A percentile compares a stretch with the other conserved stretches of the same genome.
phyloP scores from a whole-genome alignment of 805 yeast species.

The Kodamaea leandrae region DNA sequence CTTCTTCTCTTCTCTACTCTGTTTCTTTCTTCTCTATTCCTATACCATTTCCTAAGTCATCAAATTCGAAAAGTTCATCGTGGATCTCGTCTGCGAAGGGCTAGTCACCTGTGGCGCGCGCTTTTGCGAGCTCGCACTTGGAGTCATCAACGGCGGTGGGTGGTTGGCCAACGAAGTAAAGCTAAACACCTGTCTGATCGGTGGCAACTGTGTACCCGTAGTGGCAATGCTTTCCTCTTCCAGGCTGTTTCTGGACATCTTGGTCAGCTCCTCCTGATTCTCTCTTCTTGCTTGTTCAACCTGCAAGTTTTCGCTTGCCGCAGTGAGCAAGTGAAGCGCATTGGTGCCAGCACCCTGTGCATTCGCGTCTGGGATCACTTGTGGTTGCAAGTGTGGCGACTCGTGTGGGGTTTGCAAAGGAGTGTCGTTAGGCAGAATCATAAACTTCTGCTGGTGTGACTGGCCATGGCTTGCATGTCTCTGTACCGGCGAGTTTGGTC shows the following conservation, averaged over 20 bases:
- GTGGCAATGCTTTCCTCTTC: slow-evolving; percentile 31
- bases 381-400: slow-evolving; percentile 36
- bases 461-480: neutral
- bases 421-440: slow-evolving; percentile 40
- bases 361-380: slow-evolving; percentile 8
- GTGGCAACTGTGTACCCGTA: slow-evolving; percentile 41
- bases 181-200: slow-evolving; percentile 38
- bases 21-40: neutral
- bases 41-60: slow-evolving; percentile 4
- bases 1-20: neutral
- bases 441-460: slow-evolving; percentile 9
- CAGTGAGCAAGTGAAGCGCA: slow-evolving; percentile 22
- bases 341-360: slow-evolving; percentile 14
- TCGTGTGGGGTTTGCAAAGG: slow-evolving; percentile 51
- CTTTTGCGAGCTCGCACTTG: slow-evolving; percentile 1
- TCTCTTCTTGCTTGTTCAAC: slow-evolving; percentile 16
- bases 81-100: slow-evolving; percentile 4
- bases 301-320: slow-evolving; percentile 26
- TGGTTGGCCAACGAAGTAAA: slow-evolving; percentile 17
- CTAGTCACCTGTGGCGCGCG: slow-evolving; percentile 1
- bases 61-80: slow-evolving; percentile 11
- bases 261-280: slow-evolving; percentile 12
- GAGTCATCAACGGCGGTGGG: slow-evolving; percentile 9
- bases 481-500: slow-evolving; percentile 45
- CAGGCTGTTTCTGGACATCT: neutral